Evolutionary conservation across 352 stramenopile genomes (phyloP).

Genomic region (Globisporangium sylvaticum): DNA sequence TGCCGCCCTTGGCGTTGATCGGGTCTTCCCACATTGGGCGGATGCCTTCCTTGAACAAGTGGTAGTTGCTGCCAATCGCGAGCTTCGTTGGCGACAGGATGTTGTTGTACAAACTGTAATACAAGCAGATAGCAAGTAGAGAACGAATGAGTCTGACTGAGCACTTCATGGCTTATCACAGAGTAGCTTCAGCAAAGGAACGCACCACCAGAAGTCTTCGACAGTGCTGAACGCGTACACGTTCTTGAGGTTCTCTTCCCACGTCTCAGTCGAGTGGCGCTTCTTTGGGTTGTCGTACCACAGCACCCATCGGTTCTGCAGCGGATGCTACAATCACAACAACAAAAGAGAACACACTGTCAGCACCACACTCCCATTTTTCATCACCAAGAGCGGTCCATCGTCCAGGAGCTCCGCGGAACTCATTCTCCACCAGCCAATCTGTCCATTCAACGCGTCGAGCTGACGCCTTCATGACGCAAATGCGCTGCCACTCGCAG

Average conservation of each 20-base stretch:
- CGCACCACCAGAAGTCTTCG: conserved; percentile 95
- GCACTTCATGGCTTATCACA: not conserved
- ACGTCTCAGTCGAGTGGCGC: conserved; percentile 81
- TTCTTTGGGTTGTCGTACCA: conserved; percentile 92
- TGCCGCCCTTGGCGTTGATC: conserved; percentile 93
- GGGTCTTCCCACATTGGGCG: conserved; percentile 97
- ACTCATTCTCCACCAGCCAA: conserved; percentile 7
- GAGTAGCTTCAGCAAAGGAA: not conserved
- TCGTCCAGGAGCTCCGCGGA: not conserved
- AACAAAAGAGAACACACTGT: conserved; percentile 17
- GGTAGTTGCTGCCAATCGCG: conserved; percentile 93
- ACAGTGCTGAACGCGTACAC: conserved; percentile 94
- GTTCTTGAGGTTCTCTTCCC: conserved; percentile 90
- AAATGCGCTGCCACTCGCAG: not conserved
- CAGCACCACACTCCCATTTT: not conserved
- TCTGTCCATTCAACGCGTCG: not conserved
- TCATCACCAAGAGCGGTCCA: not conserved
- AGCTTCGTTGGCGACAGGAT: conserved; percentile 89
- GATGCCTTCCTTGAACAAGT: conserved; percentile 96
- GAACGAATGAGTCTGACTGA: not conserved
- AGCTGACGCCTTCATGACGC: not conserved
- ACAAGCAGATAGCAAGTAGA: not conserved
- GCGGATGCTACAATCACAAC: conserved; percentile 50
- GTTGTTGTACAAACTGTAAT: conserved; percentile 90
- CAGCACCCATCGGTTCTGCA: conserved; percentile 86